Evolutionary conservation across 2,329 filamentous ascomycete species (phyloP), one percentile per base, ranked within the genome.

Genomic region (Trichoderma sp.): DNA sequence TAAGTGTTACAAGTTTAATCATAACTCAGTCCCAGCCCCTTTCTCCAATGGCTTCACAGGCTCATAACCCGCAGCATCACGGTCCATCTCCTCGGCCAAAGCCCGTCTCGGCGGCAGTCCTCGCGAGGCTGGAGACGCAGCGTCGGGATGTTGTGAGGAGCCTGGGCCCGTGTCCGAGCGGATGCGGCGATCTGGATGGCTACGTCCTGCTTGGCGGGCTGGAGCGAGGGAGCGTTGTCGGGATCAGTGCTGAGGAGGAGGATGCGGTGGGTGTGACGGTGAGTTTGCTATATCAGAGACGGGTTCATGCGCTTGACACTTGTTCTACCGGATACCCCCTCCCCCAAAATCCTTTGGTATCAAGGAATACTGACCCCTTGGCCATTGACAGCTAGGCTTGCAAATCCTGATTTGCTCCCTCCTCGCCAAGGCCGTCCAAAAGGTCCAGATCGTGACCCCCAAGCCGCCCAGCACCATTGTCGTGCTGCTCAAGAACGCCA

Each of bases 171-270:
- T 72, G 79, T 34, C 65, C 69, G 30, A 81, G 78, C 1, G 84
- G 83, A 14, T 84, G 82, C 60, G 48, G 56, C 2, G 82, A 81
- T 67, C 68, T 87, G 41, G 85, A 87, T 67, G 72, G 77, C 2
- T 71, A 80, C 34, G 76, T 83, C 6, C 73, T 87, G 5, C 64
- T 79, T 6, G 77, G 76, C 0, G 82, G 83, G 0, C 74, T 85
- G 12, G 79, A 82, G 72, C 73, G 81, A n/a, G 84, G 83, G 0
- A 75, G 74, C 21, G 78, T 87, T 0, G 80, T 85, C 1, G 85
- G 85, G 0, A 62, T 87, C 63, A 87, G 84, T 63, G 76, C 81
- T 0, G 83, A 85, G 72, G 80, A 82, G 21, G 81, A 80, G 47
- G 77, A 75, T n/a, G 66, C 76, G n/a, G 72, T 84, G 65, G 83